Base-by-base conservation (phyloP, 805 yeast species). In the Lipomyces yamadae region DNA sequence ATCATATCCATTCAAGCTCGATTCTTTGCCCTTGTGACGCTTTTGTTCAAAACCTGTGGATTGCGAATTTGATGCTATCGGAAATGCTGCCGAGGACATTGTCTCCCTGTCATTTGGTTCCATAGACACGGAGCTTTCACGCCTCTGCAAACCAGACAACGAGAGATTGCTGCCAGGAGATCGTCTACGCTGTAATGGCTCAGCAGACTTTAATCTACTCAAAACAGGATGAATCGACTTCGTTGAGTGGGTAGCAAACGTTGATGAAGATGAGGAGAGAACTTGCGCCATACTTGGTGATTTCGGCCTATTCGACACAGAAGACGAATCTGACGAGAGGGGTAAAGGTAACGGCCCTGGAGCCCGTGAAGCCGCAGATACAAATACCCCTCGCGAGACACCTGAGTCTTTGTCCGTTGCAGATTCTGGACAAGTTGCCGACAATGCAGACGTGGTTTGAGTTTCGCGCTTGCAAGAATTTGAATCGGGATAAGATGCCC, bases 191-290 rank as follows among this genome's bases (percentile, higher is more conserved):
- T 52, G 55, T 2, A 52, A n/a, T 13, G 55, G 29, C 34, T 52
- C 55, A 13, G 55, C 24, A 52, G 55, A 52, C 13, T 52, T 52
- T 34, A 52, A 3, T 13, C 34, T 5, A 32, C 34, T 32, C 18
- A 52, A 52, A 13, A 52, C 34, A 32, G 55, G 55, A 52, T 52
- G 32, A 13, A 52, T 32, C 55, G 55, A 29, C 34, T 52, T 52
- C 35, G 32, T 29, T 4, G 55, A 29, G 18, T 24, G 24, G 32
- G 55, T 8, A 5, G 55, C 10, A 13, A 33, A 52, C 32, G 32
- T 29, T 32, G 32, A 24, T 24, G 24, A 29, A 2, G 55, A 52
- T 3, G 55, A 24, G 8, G 24, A 29, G 34, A n/a, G 24, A 29
- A 52, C 15, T n/a, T 29, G 55, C 34, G 33, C 15, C 24, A 24